Evolutionary conservation across 2,329 filamentous ascomycete genomes (phyloP).

Genomic region (Hyphodiscus sp.): DNA sequence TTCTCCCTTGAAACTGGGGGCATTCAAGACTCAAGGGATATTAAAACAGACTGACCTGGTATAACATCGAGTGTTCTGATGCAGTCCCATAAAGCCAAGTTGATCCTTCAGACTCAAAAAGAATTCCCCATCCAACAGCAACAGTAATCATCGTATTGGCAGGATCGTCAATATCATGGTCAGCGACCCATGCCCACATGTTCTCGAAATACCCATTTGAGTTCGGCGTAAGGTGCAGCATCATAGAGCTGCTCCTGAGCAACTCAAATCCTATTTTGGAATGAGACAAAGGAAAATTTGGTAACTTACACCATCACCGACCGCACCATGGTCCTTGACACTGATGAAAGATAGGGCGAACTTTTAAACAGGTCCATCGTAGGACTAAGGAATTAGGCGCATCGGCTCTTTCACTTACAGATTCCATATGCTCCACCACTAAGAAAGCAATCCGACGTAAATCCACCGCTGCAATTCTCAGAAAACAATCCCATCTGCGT

Average conservation of each 20-base stretch:
- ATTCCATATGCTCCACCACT: slow-evolving; percentile 34
- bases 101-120: slow-evolving; percentile 8
- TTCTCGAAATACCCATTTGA: slow-evolving; percentile 20
- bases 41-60: slow-evolving; percentile 38
- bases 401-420: too few relatives aligned
- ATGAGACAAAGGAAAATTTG: too few relatives aligned
- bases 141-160: slow-evolving; percentile 13
- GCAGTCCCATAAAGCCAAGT: slow-evolving; percentile 50
- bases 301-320: slow-evolving; percentile 18
- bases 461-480: slow-evolving; percentile 14
- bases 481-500: slow-evolving; percentile 48
- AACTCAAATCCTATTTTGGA: too few relatives aligned
- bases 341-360: slow-evolving; percentile 33
- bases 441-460: slow-evolving; percentile 7
- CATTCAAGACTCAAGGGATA: too few relatives aligned
- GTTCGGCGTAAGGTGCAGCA: slow-evolving; percentile 14
- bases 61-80: slow-evolving; percentile 59
- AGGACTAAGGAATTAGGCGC: slow-evolving; percentile 4
- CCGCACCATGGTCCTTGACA: slow-evolving; percentile 10
- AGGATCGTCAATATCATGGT: slow-evolving; percentile 23
- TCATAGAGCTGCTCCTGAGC: too few relatives aligned
- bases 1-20: too few relatives aligned
- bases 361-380: too few relatives aligned
- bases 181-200: slow-evolving; percentile 18
- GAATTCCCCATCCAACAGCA: slow-evolving; percentile 10